Evolutionary conservation across 495 filamentous ascomycete species (phyloP), one percentile per base, ranked within the genome.

Genomic region (Glutinoglossum americanum): DNA sequence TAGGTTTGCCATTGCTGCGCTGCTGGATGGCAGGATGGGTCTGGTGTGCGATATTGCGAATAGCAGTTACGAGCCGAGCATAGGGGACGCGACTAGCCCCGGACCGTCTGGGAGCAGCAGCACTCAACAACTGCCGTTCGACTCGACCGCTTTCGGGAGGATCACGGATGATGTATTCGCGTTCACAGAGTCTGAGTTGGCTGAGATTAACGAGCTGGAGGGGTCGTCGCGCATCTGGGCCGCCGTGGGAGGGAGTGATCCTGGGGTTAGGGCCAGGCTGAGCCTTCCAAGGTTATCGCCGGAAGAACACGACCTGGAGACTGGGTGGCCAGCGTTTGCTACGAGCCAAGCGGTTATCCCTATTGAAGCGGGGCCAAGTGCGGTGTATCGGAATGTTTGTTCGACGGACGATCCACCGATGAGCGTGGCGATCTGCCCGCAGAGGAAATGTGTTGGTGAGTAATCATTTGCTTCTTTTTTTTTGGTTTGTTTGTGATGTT

Each of bases 381-480:
- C 59, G 63, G 71, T 74, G 62, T 80, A 80, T 60, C 70, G 73
- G 26, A 74, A 83, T 57, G 59, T 88, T 47, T 84, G 83, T 64
- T 80, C 76, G 0, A 70, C 75, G 10, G 76, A 84, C 57, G 78
- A 85, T 59, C 78, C 78, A 21, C 83, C 84, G 5, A 74, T 76
- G 56, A 81, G 77, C 11, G 76, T 87, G 5, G 79, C 83, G 0
- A 76, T 88, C 53, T 85, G 79, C 59, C 84, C 83, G 11, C 77
- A 80, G 32, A 74, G 80, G 32, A 74, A 75, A 21, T 84, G 80
- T 62, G 76, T 85, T 13, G 84, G 37, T 56, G 37, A 19, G 54
- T 56, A 10, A 39, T 23, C 17, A 2, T 41, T 41, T 17, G 15
- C 15, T 41, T 17, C 15, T 13, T 41, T 41, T 17, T 17, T 17